These are phyloP conservation scores for Nicotiana tomentosiformis DNA, from an alignment of 257 asterid species.

Conservation along the genomic window DNA sequence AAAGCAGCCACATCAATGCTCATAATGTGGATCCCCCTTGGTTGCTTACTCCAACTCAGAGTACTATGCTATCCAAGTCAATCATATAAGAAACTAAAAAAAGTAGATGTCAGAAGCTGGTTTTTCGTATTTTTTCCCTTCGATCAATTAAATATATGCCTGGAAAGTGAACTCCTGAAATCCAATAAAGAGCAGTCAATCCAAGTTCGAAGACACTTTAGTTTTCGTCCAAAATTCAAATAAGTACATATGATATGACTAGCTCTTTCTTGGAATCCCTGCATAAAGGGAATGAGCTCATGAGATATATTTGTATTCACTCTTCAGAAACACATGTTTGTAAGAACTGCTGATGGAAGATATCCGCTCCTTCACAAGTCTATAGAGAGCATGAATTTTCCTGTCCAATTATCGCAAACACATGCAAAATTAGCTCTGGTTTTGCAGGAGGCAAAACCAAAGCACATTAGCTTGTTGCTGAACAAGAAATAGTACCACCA, in stretches of 20 bases:
- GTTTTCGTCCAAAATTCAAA: not conserved
- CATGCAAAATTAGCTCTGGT: not conserved
- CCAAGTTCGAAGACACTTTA: not conserved
- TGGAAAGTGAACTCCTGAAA: not conserved
- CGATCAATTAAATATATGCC: not conserved
- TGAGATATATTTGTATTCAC: not conserved
- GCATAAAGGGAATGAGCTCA: not conserved
- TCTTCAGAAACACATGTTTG: no score
- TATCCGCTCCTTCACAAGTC: not conserved
- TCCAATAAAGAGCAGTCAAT: not conserved
- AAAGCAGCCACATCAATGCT: not conserved
- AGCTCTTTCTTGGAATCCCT: not conserved
- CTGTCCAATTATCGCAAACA: not conserved
- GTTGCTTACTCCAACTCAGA: not conserved
- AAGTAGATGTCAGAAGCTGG: not conserved
- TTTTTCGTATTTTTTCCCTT: not conserved
- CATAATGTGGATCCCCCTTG: not conserved
- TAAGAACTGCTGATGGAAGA: no score
- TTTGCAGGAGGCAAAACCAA: not conserved
- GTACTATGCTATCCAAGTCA: not conserved
- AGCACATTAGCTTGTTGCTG: not conserved
- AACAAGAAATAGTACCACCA: not conserved
- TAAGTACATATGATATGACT: not conserved
- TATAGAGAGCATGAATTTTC: not conserved
- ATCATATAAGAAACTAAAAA: not conserved